Conservation (phyloP, 768 basidiomycete species). For the Podaxis carcinomalis region DNA sequence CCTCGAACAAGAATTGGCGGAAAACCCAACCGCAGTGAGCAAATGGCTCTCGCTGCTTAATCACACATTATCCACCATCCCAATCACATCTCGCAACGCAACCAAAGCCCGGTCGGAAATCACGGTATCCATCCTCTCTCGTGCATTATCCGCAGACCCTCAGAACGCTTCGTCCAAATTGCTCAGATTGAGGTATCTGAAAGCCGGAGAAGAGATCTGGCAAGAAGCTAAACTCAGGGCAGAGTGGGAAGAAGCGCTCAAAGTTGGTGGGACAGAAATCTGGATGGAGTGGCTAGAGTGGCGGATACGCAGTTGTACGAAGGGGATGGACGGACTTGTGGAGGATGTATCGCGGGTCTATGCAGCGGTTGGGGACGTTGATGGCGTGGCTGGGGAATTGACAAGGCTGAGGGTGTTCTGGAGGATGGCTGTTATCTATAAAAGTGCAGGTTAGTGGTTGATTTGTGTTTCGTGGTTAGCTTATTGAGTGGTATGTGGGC, state of each 20-base stretch:
- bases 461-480: not conserved
- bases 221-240: slow-evolving; percentile 42
- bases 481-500: slow-evolving; percentile 11
- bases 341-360: slow-evolving; percentile 47
- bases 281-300: slow-evolving; percentile 83
- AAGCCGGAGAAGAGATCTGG: slow-evolving; percentile 74
- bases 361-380: slow-evolving; percentile 29
- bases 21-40: slow-evolving; percentile 46
- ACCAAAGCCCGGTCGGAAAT: slow-evolving; percentile 67
- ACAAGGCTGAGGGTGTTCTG: slow-evolving; percentile 62
- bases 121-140: slow-evolving; percentile 58
- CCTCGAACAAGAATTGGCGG: slow-evolving; percentile 51
- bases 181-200: slow-evolving; percentile 62
- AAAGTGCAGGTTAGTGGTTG: slow-evolving; percentile 54
- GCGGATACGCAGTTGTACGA: slow-evolving; percentile 47
- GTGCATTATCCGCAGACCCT: slow-evolving; percentile 56
- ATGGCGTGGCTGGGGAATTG: slow-evolving; percentile 42
- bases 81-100: slow-evolving; percentile 64
- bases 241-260: slow-evolving; percentile 72
- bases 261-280: slow-evolving; percentile 48
- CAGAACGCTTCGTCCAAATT: slow-evolving; percentile 42
- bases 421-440: slow-evolving; percentile 59
- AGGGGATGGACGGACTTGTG: slow-evolving; percentile 49
- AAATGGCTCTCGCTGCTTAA: slow-evolving; percentile 65
- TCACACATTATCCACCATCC: slow-evolving; percentile 59